phyloP scores from a whole-genome alignment of 306 rosid species.

The Vigna trinervia region DNA sequence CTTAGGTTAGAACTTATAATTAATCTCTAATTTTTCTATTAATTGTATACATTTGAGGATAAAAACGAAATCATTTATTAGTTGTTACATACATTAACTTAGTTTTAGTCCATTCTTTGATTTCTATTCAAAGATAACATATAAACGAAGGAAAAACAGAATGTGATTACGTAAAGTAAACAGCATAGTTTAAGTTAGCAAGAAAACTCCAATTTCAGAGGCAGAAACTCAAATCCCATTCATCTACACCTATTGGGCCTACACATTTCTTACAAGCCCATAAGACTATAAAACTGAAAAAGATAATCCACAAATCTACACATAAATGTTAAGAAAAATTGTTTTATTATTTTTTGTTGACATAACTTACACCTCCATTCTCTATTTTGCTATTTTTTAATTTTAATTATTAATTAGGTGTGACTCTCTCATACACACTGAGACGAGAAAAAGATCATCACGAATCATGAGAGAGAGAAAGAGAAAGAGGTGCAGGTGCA shows the following conservation, averaged over 20 bases:
- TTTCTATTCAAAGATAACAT: background rate
- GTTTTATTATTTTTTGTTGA: background rate
- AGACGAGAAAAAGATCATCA: slow-evolving; percentile 13
- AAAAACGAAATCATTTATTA: background rate
- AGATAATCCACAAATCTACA: slow-evolving; percentile 17
- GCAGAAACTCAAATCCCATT: slow-evolving; percentile 35
- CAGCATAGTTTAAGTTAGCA: background rate
- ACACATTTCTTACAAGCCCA: slow-evolving; percentile 34
- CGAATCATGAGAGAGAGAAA: slow-evolving; percentile 35
- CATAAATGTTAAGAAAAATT: background rate
- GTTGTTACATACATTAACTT: background rate
- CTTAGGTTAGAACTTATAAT: background rate
- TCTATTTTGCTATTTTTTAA: background rate
- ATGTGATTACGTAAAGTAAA: background rate
- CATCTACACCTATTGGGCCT: slow-evolving; percentile 30
- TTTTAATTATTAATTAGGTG: slow-evolving; percentile 17
- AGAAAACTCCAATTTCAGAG: slow-evolving; percentile 26
- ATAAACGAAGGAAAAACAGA: background rate
- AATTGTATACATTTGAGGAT: background rate
- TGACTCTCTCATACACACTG: background rate
- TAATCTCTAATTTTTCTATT: background rate
- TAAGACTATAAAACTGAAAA: slow-evolving; percentile 41
- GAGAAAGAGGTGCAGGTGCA: slow-evolving; percentile 49
- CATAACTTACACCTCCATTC: slow-evolving; percentile 1
- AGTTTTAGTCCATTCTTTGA: background rate